Conservation (phyloP, 257 asterid species). For the Agastache rugosa region DNA sequence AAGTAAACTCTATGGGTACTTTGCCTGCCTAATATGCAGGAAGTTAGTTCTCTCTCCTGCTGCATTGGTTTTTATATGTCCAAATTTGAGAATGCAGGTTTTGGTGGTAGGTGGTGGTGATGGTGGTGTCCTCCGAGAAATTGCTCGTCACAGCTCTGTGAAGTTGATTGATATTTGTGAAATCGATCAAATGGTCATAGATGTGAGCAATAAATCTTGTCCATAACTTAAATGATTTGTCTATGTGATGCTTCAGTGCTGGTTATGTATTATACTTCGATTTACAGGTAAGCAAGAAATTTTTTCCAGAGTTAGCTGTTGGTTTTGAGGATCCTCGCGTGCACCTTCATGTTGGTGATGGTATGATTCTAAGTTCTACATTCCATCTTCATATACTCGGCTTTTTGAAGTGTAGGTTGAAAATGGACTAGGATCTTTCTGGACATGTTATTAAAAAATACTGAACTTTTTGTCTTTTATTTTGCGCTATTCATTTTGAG, state of each 20-base stretch:
- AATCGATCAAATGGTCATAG: constrained; percentile 96
- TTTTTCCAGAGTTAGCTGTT: constrained; percentile 87
- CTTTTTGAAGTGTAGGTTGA: constrained; percentile 13
- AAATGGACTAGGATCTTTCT: not conserved
- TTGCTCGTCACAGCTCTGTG: constrained; percentile 92
- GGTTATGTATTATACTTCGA: constrained; percentile 13
- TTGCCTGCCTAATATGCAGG: constrained; percentile 10
- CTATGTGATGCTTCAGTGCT: constrained; percentile 17
- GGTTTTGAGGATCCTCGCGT: constrained; percentile 99
- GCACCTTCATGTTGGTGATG: constrained; percentile 93
- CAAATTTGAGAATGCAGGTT: constrained; percentile 60
- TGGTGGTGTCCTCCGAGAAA: constrained; percentile 97
- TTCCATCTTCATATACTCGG: constrained; percentile 15
- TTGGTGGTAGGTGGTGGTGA: constrained; percentile 99
- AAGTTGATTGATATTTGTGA: constrained; percentile 92
- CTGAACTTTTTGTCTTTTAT: not conserved
- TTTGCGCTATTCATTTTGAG: not conserved
- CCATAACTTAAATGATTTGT: constrained; percentile 2
- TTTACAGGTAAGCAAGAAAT: constrained; percentile 86
- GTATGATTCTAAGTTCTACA: constrained; percentile 46
- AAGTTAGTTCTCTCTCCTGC: not conserved
- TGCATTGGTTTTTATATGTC: constrained; percentile 12
- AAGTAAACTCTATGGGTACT: not conserved
- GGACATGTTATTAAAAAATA: not conserved
- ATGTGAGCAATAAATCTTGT: constrained; percentile 59